Percentiles rank a stretch among this genome's conserved stretches.
phyloP scores from a whole-genome alignment of 768 basidiomycete species.

The Favolaschia claudopus region DNA sequence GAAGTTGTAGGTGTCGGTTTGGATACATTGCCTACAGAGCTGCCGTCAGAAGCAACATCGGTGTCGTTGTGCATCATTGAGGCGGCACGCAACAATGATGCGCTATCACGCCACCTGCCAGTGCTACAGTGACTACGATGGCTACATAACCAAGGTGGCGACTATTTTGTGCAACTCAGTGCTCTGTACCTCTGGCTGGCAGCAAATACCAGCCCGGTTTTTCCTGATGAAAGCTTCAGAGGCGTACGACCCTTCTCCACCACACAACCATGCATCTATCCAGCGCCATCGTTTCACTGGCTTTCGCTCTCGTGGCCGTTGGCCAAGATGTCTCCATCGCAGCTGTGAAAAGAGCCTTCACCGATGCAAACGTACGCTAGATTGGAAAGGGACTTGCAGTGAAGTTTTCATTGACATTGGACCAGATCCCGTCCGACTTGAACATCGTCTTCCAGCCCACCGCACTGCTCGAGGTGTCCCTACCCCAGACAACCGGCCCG shows the following conservation, averaged over 20 bases:
- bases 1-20: no score
- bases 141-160: no score
- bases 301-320: slow-evolving; percentile 7
- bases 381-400: not conserved
- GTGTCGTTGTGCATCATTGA: no score
- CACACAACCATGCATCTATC: slow-evolving; percentile 14
- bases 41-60: no score
- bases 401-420: not conserved
- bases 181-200: no score
- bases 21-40: no score
- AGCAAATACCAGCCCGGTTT: no score
- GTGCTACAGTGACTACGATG: no score
- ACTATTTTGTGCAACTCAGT: no score
- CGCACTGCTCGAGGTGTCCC: slow-evolving; percentile 34
- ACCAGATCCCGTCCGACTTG: slow-evolving; percentile 33
- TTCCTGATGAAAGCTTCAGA: no score
- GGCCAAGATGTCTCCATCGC: slow-evolving; percentile 20
- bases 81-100: no score
- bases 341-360: slow-evolving; percentile 17
- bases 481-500: slow-evolving; percentile 31
- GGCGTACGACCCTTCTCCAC: not conserved
- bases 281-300: slow-evolving; percentile 1
- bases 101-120: no score
- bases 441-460: slow-evolving; percentile 31
- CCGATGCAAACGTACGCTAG: slow-evolving; percentile 10